phyloP scores from a whole-genome alignment of 2,329 filamentous ascomycete genomes.

The Cryphonectria radicalis region DNA sequence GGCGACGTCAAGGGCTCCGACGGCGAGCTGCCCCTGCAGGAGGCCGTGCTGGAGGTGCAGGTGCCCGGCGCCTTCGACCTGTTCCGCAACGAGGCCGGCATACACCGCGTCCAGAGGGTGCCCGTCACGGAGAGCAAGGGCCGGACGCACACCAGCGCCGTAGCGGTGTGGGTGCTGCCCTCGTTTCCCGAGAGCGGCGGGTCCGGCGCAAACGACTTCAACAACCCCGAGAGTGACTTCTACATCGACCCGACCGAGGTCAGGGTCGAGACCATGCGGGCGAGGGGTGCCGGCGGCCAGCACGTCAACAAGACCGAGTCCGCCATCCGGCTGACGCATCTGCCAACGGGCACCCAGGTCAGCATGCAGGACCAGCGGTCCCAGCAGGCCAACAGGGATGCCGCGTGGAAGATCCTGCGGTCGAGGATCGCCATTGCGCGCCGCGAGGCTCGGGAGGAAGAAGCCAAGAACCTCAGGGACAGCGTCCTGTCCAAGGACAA shows the following conservation, averaged over 20 bases:
- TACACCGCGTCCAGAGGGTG: constrained; percentile 93
- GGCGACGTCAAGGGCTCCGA: constrained; percentile 56
- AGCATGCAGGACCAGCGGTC: constrained; percentile 92
- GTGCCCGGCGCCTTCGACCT: constrained; percentile 77
- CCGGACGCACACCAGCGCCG: constrained; percentile 90
- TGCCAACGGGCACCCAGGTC: constrained; percentile 84
- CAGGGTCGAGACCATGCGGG: constrained; percentile 84
- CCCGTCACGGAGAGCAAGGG: constrained; percentile 90
- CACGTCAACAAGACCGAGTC: constrained; percentile 99
- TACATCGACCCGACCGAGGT: constrained; percentile 87
- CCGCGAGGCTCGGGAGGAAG: constrained; percentile 82
- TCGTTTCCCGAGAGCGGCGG: constrained; percentile 68
- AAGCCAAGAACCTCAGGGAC: constrained; percentile 73
- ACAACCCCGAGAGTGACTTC: constrained; percentile 89
- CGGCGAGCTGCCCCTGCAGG: constrained; percentile 73
- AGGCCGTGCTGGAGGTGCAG: constrained; percentile 85
- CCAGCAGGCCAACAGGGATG: constrained; percentile 85
- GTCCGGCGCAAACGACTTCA: constrained; percentile 59
- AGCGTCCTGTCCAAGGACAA: constrained; percentile 79
- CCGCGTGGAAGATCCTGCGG: constrained; percentile 84
- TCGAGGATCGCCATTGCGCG: constrained; percentile 79
- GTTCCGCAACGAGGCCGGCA: constrained; percentile 86
- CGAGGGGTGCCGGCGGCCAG: constrained; percentile 89
- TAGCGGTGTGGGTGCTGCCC: constrained; percentile 89
- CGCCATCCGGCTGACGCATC: constrained; percentile 88